Base-by-base conservation (phyloP, 169 alveolate genomes). In the Babesia caballi region DNA sequence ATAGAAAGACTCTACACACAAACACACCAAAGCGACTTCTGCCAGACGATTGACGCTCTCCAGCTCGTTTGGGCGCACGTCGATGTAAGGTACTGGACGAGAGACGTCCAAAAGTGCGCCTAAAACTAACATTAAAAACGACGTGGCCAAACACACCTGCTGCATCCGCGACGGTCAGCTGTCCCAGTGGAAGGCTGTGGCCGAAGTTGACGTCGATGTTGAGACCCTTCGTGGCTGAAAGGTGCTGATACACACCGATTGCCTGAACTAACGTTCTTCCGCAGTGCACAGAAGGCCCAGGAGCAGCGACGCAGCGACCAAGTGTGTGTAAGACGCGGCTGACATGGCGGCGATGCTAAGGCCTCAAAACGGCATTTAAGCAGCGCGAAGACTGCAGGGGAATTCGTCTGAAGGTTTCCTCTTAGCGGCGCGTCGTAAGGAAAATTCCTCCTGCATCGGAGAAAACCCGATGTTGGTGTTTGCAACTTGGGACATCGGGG, bases 1-100 rank as follows among this genome's bases (percentile, higher is more conserved):
- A 32, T 23, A 17, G 17, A 54, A 9, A 23, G 25, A 14, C 21
- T 0, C 8, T 15, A 46, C 21, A 36, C 36, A 41, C 40, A 14
- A 40, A 68, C 76, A 19, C 60, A 81, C 88, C 78, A 81, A 21
- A 12, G 84, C 88, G n/a, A 67, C 42, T 42, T 81, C 88, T 15
- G 88, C 88, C 7, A 70, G 27, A 21, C 76, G 88, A 33, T 81
- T 72, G 23, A 81, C 84, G 28, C 63, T 61, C 50, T 81, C 88
- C 41, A 81, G 57, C 44, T 60, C 74, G 49, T 56, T 70, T 0
- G 88, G 88, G 11, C 52, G 52, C 19, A 81, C 71, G 21, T 65
- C 68, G 3, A 81, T 19, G 41, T 47, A 81, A 3, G 88, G 88
- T 2, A 81, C 88, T 1, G 88, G 84, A 14, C 59, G 68, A 23